Evolutionary conservation across 345 rosid genomes (phyloP), one percentile per base, ranked within the genome.

Genomic region (Schrenkiella parvula): DNA sequence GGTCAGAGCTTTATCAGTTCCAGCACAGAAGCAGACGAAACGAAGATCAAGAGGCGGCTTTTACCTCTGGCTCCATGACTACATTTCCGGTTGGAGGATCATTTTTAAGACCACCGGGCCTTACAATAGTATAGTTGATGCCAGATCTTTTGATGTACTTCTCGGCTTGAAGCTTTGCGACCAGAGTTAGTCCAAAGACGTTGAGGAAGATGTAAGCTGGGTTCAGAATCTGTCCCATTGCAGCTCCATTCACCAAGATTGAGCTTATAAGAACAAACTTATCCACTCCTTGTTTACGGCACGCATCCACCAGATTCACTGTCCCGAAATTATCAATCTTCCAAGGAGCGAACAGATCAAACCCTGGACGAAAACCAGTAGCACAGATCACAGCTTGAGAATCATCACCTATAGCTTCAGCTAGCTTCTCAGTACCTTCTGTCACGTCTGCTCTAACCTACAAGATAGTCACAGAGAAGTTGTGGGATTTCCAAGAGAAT

Each of bases 121-220:
- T 84, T 17, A 90, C 74, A 11, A 92, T 90, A 0, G 98, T 90
- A 80, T 92, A 90, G 81, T 87, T 81, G 47, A 93, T 86, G 28
- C 96, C 96, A 0, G 93, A 90, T 52, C 67, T 87, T 78, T 85
- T 83, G 62, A 93, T 83, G 62, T 86, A 80, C 47, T 83, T 81
- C 88, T 90, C 97, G 2, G 95, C 98, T 76, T 93, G 96, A 73
- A 90, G 98, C 89, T 93, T 93, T 0, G 98, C 97, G 21, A 90
- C 44, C 44, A 93, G 82, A 82, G 92, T 89, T 44, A 93, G 83
- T 44, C 98, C 96, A 38, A 89, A 86, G 58, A 93, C 79, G 59
- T 90, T 93, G 62, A 93, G 91, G 63, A 93, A 90, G 64, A 93
- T 72, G 80, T 89, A 90, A 69, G 97, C 97, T 0, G 96, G 97